Base-by-base conservation (phyloP, 2,329 filamentous ascomycete genomes). In the Curvularia eragrostidis region DNA sequence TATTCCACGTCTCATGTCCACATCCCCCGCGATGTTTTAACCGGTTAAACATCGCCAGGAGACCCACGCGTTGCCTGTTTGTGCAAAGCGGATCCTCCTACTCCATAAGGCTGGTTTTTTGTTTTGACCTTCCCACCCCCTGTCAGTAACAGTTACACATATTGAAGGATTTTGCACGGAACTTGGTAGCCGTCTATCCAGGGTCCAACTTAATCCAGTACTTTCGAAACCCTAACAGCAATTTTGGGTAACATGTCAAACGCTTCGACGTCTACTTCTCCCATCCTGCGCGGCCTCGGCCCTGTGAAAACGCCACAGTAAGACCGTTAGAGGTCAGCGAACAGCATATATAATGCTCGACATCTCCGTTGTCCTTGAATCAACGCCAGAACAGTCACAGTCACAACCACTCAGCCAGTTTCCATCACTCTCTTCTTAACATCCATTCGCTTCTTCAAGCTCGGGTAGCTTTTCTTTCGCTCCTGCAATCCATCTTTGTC, bases 391-490 rank as follows among this genome's bases (percentile, higher is more conserved):
- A 26, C 30, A 49, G 30, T 5, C 39, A 24, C 30, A 49, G 30
- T 5, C 39, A 24, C 30, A 39, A 30, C 26, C 32, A 41, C 48
- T 51, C 52, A 41, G 54, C 54, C 57, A 19, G 21, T 49, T 38
- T 43, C 39, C 44, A 62, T 52, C 57, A 30, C 42, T 62, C 62
- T 54, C 61, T 62, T 48, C 18, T 32, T 34, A 7, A 4, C 47
- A 39, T 53, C 42, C 56, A 48, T 66, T 69, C 61, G 32, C 61
- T 72, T 68, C 62, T 66, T 53, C 34, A 57, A 43, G 73, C 72
- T 73, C 73, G 62, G 71, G 73, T 56, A 75, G 73, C 72, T 70
- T 63, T 46, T 58, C 44, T 19, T 56, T 68, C 59, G 15, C 51
- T 58, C 42, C 10, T 41, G 3, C 21, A 43, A 1, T 38, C 36